These are phyloP conservation scores for Malus hybrid DNA, from an alignment of 331 rosid species.

Conservation along the genomic window DNA sequence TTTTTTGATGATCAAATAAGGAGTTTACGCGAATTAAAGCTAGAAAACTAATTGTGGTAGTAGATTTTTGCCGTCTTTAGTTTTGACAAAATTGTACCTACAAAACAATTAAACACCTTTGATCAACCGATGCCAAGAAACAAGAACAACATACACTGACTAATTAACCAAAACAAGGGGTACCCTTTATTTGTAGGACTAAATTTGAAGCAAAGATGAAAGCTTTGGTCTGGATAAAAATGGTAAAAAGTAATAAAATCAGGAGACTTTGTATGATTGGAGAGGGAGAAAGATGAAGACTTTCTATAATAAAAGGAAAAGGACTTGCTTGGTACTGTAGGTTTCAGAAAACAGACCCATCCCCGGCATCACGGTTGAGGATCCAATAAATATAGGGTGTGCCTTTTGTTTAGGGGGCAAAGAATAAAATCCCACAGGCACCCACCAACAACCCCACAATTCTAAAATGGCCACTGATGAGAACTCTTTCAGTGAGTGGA, in stretches of 20 bases:
- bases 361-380: constrained; percentile 44
- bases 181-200: constrained; percentile 18
- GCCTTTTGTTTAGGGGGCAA: constrained; percentile 43
- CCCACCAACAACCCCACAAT: constrained; percentile 40
- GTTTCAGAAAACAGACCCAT: constrained; percentile 35
- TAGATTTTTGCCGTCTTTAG: rapidly evolving
- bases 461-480: constrained; percentile 5
- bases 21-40: no score
- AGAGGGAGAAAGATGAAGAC: constrained; percentile 3
- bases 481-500: constrained; percentile 28
- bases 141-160: constrained; percentile 14
- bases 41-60: no score
- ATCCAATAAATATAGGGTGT: constrained; percentile 32
- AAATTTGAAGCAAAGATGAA: constrained; percentile 5
- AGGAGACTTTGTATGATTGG: neutral
- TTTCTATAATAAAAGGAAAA: neutral
- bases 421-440: constrained; percentile 49
- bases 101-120: no score
- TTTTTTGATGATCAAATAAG: no score
- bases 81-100: no score
- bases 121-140: neutral
- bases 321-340: constrained; percentile 18
- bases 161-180: constrained; percentile 17
- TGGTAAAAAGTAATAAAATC: neutral
- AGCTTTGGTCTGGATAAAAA: neutral